Conservation (phyloP, 305 asterid genomes). For the Fraxinus angustifolia region DNA sequence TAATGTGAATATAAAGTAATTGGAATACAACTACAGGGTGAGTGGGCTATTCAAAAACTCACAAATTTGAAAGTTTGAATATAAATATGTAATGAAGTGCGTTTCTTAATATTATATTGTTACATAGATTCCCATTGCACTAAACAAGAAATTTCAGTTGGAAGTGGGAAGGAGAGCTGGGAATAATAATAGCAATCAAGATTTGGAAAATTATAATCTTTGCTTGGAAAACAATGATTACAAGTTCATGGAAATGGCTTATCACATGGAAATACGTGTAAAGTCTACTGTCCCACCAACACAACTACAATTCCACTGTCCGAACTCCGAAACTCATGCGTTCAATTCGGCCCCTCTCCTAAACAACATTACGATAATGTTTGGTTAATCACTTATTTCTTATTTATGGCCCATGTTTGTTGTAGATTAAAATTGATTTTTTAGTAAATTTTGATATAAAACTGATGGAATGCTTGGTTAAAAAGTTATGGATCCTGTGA, state of each 20-base stretch:
- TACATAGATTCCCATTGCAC: not conserved
- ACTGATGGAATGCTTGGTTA: too few species aligned
- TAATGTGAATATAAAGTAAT: conserved; percentile 14
- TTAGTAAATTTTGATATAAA: too few species aligned
- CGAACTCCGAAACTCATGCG: conserved; percentile 35
- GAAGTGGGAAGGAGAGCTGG: conserved; percentile 27
- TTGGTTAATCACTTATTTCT: not conserved
- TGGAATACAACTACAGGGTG: not conserved
- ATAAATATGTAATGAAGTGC: not conserved
- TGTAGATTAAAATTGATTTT: too few species aligned
- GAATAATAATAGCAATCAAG: conserved; percentile 37
- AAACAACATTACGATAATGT: not conserved
- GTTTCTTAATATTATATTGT: not conserved
- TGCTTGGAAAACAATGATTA: conserved; percentile 39
- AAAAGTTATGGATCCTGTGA: too few species aligned
- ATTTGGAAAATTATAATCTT: conserved; percentile 33
- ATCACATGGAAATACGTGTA: conserved; percentile 43
- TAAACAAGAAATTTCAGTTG: conserved; percentile 5
- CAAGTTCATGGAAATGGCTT: conserved; percentile 26
- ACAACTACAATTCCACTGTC: conserved; percentile 1
- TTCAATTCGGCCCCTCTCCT: conserved; percentile 17
- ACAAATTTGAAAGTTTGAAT: conserved; percentile 22
- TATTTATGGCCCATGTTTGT: too few species aligned
- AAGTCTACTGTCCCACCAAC: conserved; percentile 25
- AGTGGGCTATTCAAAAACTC: conserved; percentile 16